Base-by-base conservation (phyloP, 2,329 filamentous ascomycete species). In the Trichoderma semiorbis region DNA sequence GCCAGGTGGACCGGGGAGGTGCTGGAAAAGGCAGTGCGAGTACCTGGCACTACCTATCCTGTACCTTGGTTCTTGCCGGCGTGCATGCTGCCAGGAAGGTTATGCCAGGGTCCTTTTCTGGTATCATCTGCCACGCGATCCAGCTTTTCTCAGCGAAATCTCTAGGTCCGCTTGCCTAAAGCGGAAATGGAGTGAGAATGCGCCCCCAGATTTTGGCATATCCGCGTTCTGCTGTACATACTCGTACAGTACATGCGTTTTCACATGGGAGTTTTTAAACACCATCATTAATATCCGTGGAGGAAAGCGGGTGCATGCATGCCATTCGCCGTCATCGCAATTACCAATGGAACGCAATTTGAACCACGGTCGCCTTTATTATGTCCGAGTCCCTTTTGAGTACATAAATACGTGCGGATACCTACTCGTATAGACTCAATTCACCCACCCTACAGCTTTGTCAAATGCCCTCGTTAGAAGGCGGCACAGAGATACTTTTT, bases 101-200 rank as follows among this genome's bases (percentile, higher is more conserved):
- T 60, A 68, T 28, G n/a, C 10, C 26, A 60, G 65, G 53, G 65
- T 58, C 34, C 26, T 60, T 34, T 14, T 26, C 39, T 30, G 65
- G 65, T 69, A 69, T 34, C 50, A 7, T 32, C n/a, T n/a, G 28
- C 55, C 28, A 50, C 26, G 21, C 57, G 39, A 62, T 53, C 39
- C 21, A 34, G 26, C 30, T 47, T 34, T 69, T 26, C 67, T 39
- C 57, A 26, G 28, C 16, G 32, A 39, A 7, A 16, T 26, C 10
- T 50, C 57, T n/a, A 62, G 57, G 36, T 53, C 18, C 50, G 28
- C 57, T 62, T 69, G 39, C 67, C 67, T 69, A 62, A 62, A 69
- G 57, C 57, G 67, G 67, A 32, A 69, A 62, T 60, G 53, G n/a
- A 4, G 55, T 24, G 18, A 50, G 36, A 43, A 43, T 43, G n/a